Conservation (phyloP, 495 filamentous ascomycete species). For the Elasticomyces elasticus region DNA sequence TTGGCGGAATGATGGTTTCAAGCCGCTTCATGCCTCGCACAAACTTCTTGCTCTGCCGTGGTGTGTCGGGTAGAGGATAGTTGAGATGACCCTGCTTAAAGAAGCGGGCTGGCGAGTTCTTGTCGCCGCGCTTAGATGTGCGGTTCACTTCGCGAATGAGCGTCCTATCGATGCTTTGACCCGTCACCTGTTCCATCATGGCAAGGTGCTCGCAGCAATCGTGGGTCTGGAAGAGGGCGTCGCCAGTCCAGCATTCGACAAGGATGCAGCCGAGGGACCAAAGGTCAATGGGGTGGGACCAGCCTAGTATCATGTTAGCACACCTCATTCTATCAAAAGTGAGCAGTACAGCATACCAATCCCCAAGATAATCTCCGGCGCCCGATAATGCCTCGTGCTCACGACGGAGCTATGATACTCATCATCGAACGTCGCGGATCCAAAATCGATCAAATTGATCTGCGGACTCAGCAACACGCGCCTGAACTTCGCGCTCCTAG, state of each 20-base stretch:
- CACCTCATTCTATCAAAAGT: not conserved
- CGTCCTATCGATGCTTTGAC: slow-evolving; percentile 50
- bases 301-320: slow-evolving; percentile 36
- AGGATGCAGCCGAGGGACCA: slow-evolving; percentile 99
- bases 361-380: slow-evolving; percentile 93
- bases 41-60: slow-evolving; percentile 79
- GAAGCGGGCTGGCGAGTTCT: slow-evolving; percentile 76
- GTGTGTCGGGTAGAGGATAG: slow-evolving; percentile 81
- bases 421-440: slow-evolving; percentile 94
- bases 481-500: slow-evolving; percentile 71
- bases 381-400: slow-evolving; percentile 89
- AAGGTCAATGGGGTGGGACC: slow-evolving; percentile 96
- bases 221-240: slow-evolving; percentile 95
- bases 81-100: slow-evolving; percentile 58
- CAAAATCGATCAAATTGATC: slow-evolving; percentile 95
- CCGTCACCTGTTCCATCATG: slow-evolving; percentile 73
- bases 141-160: slow-evolving; percentile 66
- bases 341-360: slow-evolving; percentile 38
- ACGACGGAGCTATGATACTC: slow-evolving; percentile 98
- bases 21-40: slow-evolving; percentile 91
- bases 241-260: slow-evolving; percentile 98
- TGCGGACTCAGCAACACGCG: slow-evolving; percentile 88
- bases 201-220: slow-evolving; percentile 96
- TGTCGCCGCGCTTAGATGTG: slow-evolving; percentile 50
- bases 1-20: slow-evolving; percentile 82